Percentiles rank a stretch among this genome's conserved stretches.
Evolutionary conservation across 208 protist genomes (phyloP).

Genomic region (Endotrypanum monterogeii): DNA sequence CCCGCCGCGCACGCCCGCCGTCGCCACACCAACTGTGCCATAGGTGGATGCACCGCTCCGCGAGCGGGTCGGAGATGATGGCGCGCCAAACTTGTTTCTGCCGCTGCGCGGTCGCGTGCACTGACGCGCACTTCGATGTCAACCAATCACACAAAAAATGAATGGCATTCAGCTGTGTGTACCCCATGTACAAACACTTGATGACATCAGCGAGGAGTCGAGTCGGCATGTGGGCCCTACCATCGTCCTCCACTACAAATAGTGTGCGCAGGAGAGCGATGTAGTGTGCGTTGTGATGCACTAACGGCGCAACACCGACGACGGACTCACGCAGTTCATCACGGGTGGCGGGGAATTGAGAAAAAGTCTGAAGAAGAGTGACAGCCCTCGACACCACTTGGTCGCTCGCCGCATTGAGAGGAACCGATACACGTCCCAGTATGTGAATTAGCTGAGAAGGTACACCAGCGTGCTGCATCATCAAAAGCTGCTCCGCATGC

Average conservation of each 20-base stretch:
- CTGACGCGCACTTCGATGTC: constrained; percentile 3
- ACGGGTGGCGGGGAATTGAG: constrained; percentile 12
- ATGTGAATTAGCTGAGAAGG: constrained; percentile 34
- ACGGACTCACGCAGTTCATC: constrained; percentile 26
- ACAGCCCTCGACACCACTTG: constrained; percentile 27
- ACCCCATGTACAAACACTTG: constrained; percentile 31
- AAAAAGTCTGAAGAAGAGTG: constrained; percentile 30
- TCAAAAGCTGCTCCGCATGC: constrained; percentile 45
- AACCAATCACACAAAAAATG: constrained; percentile 46
- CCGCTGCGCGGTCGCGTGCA: constrained; percentile 21
- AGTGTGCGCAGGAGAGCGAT: constrained; percentile 38
- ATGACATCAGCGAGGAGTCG: constrained; percentile 29
- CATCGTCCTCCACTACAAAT: constrained; percentile 21
- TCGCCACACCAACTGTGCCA: constrained; percentile 44
- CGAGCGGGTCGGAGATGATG: constrained; percentile 38
- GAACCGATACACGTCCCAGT: constrained; percentile 35
- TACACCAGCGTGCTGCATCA: constrained; percentile 41
- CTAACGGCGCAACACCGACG: constrained; percentile 31
- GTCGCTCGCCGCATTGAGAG: constrained; percentile 24
- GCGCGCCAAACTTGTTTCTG: constrained; percentile 26
- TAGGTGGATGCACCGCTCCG: constrained; percentile 44
- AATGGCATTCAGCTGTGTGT: constrained; percentile 15
- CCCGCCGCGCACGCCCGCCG: constrained; percentile 32
- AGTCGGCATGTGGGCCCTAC: constrained; percentile 14
- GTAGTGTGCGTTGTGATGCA: constrained; percentile 34